Conservation (phyloP, 495 filamentous ascomycete species). For the Penicillium paradoxum region DNA sequence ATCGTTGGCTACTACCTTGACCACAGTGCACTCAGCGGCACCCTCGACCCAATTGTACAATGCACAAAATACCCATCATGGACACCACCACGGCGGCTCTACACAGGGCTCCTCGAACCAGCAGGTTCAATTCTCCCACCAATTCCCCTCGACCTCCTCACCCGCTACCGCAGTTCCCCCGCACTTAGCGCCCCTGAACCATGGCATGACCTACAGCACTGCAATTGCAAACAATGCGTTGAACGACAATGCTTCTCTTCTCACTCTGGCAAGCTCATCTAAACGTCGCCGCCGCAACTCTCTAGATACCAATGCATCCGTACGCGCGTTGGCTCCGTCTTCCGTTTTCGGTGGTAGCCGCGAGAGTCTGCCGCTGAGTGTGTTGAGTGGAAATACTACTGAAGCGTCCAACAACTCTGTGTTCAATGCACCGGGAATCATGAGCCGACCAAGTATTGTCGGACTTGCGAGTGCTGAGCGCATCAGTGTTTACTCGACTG, state of each 20-base stretch:
- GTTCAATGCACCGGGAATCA: slow-evolving; percentile 47
- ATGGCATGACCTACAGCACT: slow-evolving; percentile 77
- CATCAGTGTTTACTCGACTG: slow-evolving; percentile 79
- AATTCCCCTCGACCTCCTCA: slow-evolving; percentile 63
- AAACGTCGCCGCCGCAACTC: slow-evolving; percentile 84
- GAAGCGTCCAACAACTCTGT: slow-evolving; percentile 44
- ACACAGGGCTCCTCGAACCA: slow-evolving; percentile 46
- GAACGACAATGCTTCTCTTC: slow-evolving; percentile 91
- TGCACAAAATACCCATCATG: slow-evolving; percentile 35
- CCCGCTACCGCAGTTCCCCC: slow-evolving; percentile 76
- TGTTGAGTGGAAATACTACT: slow-evolving; percentile 74
- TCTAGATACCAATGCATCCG: slow-evolving; percentile 91
- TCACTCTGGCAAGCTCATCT: slow-evolving; percentile 94
- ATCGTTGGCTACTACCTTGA: slow-evolving; percentile 90
- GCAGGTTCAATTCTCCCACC: slow-evolving; percentile 76
- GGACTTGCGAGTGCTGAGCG: slow-evolving; percentile 68
- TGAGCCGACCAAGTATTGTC: slow-evolving; percentile 51
- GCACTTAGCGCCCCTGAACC: slow-evolving; percentile 62
- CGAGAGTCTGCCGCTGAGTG: slow-evolving; percentile 82
- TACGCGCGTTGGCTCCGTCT: slow-evolving; percentile 86
- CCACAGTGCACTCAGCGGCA: slow-evolving; percentile 86
- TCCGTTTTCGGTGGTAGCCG: slow-evolving; percentile 86
- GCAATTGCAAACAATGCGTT: slow-evolving; percentile 90
- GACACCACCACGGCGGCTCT: slow-evolving; percentile 40
- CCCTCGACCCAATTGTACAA: slow-evolving; percentile 58